These are phyloP conservation scores for Carallia pectinifolia DNA, from an alignment of 345 rosid species.

Conservation along the genomic window DNA sequence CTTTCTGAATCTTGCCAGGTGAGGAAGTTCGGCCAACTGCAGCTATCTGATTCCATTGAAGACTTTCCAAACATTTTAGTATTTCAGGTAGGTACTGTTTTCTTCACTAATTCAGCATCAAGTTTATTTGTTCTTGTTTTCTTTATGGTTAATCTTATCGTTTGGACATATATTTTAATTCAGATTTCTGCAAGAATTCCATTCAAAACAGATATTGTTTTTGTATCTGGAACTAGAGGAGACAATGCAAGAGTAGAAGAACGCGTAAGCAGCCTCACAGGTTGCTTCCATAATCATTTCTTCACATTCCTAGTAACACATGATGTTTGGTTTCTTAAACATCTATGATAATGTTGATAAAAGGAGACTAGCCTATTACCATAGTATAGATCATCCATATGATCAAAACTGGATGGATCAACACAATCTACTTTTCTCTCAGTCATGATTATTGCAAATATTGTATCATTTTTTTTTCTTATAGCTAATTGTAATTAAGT, in stretches of 20 bases:
- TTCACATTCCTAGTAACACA: not conserved
- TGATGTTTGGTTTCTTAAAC: too few relatives aligned
- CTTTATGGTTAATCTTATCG: constrained; percentile 7
- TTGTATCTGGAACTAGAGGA: constrained; percentile 57
- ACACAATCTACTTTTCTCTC: not conserved
- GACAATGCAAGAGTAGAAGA: constrained; percentile 45
- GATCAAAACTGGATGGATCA: not conserved
- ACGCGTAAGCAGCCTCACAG: constrained; percentile 67
- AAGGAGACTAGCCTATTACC: not conserved
- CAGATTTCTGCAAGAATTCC: constrained; percentile 72
- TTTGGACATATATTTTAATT: constrained; percentile 15
- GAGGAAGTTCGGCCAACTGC: constrained; percentile 42
- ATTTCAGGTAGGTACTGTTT: constrained; percentile 62
- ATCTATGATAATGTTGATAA: not conserved
- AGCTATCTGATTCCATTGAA: constrained; percentile 61
- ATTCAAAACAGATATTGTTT: constrained; percentile 63
- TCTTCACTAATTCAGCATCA: constrained; percentile 12
- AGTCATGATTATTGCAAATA: not conserved
- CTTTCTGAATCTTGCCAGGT: constrained; percentile 37
- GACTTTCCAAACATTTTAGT: constrained; percentile 61
- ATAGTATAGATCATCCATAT: not conserved
- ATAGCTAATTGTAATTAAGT: too few relatives aligned
- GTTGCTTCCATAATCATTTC: constrained; percentile 35
- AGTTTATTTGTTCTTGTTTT: constrained; percentile 9
- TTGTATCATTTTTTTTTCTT: not conserved